These are phyloP conservation scores for Kurtzmaniella quercitrusa DNA, from an alignment of 1,139 yeast genomes.

Conservation along the genomic window DNA sequence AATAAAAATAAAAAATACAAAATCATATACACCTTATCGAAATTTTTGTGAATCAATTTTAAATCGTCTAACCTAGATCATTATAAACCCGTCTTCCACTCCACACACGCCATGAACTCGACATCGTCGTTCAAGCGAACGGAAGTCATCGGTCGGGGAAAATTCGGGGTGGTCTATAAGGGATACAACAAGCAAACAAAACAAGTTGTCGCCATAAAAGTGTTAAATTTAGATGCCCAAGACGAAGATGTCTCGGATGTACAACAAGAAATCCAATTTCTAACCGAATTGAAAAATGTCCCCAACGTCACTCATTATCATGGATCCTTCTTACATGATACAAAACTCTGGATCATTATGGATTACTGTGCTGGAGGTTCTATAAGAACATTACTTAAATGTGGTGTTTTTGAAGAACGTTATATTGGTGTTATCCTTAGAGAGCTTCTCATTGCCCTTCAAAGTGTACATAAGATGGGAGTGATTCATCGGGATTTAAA, in stretches of 20 bases:
- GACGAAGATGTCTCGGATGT: conserved; percentile 95
- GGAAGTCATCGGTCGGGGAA: conserved; percentile 92
- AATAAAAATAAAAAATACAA: not conserved
- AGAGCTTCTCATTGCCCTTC: conserved; percentile 73
- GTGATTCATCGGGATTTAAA: conserved; percentile 94
- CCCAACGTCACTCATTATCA: conserved; percentile 93
- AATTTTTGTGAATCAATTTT: not conserved
- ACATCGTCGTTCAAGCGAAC: conserved; percentile 58
- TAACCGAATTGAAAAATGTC: conserved; percentile 74
- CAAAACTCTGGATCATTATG: conserved; percentile 96
- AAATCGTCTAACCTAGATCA: not conserved
- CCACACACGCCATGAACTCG: conserved; percentile 13
- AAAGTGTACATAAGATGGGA: conserved; percentile 80
- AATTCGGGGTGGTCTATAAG: conserved; percentile 94
- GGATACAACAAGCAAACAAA: conserved; percentile 64
- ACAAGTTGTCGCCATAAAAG: conserved; percentile 88
- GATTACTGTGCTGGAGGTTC: conserved; percentile 98
- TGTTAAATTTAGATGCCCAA: conserved; percentile 84
- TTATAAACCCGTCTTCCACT: not conserved
- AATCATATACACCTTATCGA: not conserved
- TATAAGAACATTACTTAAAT: conserved; percentile 76
- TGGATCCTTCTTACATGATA: conserved; percentile 82
- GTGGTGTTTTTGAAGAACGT: conserved; percentile 85
- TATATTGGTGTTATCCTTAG: conserved; percentile 78
- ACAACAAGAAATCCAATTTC: conserved; percentile 85